Evolutionary conservation across 1,139 yeast species (phyloP).

Genomic region (Protomyces lactucae-debilis): DNA sequence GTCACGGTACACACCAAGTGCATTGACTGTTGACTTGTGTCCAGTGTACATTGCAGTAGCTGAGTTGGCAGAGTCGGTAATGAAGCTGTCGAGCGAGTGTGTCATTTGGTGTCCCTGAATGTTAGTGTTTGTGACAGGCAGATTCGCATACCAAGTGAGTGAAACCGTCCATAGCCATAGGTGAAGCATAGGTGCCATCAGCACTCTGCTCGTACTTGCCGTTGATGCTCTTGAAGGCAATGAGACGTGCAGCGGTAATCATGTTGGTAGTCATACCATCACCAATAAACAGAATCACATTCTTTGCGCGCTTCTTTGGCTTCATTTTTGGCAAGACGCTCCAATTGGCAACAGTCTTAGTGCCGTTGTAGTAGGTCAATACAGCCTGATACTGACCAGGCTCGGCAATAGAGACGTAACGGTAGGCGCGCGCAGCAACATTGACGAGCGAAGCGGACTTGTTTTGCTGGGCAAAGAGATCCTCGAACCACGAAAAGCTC

Average conservation of each 20-base stretch:
- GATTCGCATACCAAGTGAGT: not conserved
- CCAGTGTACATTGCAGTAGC: slow-evolving; percentile 13
- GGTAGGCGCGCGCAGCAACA: slow-evolving; percentile 11
- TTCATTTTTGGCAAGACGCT: not conserved
- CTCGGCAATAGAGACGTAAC: slow-evolving; percentile 6
- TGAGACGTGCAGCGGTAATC: slow-evolving; percentile 12
- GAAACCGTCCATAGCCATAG: slow-evolving; percentile 9
- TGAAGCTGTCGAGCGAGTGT: slow-evolving; percentile 11
- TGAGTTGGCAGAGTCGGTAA: slow-evolving; percentile 8
- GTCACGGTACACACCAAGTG: slow-evolving; percentile 3
- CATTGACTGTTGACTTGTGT: slow-evolving; percentile 15
- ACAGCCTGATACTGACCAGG: slow-evolving; percentile 7
- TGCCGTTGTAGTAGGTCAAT: slow-evolving; percentile 8
- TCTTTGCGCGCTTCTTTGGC: slow-evolving; percentile 6
- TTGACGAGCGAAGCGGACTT: slow-evolving; percentile 3
- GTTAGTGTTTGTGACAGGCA: not conserved
- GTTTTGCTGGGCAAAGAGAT: slow-evolving; percentile 5
- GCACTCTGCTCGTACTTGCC: not conserved
- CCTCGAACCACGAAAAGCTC: slow-evolving; percentile 15
- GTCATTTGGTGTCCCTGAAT: not conserved
- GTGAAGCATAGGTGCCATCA: not conserved
- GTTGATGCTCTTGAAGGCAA: slow-evolving; percentile 3
- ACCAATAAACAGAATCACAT: slow-evolving; percentile 11
- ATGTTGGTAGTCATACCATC: slow-evolving; percentile 18
- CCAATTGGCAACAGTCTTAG: slow-evolving; percentile 11